Conservation (phyloP, 75 land plant genomes). For the Cryptomeria japonica region DNA sequence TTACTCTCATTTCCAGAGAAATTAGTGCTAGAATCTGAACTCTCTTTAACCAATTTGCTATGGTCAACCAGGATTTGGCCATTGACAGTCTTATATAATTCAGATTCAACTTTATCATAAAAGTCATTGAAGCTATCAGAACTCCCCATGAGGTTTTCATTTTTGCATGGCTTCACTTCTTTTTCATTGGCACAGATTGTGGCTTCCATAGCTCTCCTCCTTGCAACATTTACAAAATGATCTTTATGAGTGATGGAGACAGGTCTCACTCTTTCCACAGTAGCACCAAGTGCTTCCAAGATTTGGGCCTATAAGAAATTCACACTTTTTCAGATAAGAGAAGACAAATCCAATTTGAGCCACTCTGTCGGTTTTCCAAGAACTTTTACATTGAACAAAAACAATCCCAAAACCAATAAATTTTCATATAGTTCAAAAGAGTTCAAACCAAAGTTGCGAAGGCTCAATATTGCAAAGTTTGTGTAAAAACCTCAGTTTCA, state of each 20-base stretch:
- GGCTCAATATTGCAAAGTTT: background rate
- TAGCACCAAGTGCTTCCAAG: slow-evolving; percentile 93
- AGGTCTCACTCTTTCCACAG: slow-evolving; percentile 95
- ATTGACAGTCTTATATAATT: too few relatives aligned
- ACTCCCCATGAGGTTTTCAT: background rate
- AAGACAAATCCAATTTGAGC: background rate
- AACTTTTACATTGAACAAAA: background rate
- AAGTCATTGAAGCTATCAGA: background rate
- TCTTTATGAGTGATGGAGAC: slow-evolving; percentile 96
- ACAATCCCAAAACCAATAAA: background rate
- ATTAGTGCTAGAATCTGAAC: background rate
- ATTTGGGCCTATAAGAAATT: slow-evolving; percentile 73
- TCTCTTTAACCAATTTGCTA: background rate
- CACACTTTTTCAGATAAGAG: background rate
- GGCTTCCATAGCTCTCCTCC: slow-evolving; percentile 83
- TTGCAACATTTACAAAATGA: slow-evolving; percentile 95
- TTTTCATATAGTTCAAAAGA: background rate
- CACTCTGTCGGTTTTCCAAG: background rate
- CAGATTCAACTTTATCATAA: background rate
- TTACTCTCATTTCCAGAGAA: slow-evolving; percentile 19
- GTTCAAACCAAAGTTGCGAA: background rate
- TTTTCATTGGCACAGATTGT: slow-evolving; percentile 35
- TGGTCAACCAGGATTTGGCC: background rate
- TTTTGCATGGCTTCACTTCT: slow-evolving; percentile 1
- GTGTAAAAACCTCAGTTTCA: background rate